A percentile compares a stretch with the other conserved stretches of the same genome.
Conservation (phyloP, 2,329 filamentous ascomycete species). For the Penicillium nordicum region DNA sequence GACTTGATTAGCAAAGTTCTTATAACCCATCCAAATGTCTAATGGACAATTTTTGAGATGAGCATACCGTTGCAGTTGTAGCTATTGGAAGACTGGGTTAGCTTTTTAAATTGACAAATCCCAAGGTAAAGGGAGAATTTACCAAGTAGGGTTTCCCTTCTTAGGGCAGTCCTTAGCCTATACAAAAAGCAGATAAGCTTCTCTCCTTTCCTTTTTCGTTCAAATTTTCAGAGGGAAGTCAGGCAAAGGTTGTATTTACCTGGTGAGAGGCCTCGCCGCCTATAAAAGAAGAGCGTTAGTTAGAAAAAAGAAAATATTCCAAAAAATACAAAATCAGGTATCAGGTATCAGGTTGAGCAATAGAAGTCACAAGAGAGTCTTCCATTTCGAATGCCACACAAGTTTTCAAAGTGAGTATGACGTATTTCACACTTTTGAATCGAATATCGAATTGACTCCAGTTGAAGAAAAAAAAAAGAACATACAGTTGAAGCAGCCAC, state of each 20-base stretch:
- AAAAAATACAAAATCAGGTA: background rate
- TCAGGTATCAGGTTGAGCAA: background rate
- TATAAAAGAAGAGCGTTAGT: slow-evolving; percentile 38
- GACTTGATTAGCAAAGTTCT: slow-evolving; percentile 26
- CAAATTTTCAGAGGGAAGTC: background rate
- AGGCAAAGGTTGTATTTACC: slow-evolving; percentile 51
- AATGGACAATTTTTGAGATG: slow-evolving; percentile 4
- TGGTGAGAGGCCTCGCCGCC: slow-evolving; percentile 72
- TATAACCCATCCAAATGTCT: slow-evolving; percentile 11
- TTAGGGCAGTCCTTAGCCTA: slow-evolving; percentile 83
- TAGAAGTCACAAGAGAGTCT: background rate
- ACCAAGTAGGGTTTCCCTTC: slow-evolving; percentile 80
- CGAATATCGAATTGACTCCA: background rate
- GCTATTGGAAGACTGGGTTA: slow-evolving; percentile 44
- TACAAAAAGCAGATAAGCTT: slow-evolving; percentile 38
- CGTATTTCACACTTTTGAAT: background rate
- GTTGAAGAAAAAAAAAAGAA: slow-evolving; percentile 18
- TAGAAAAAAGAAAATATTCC: background rate
- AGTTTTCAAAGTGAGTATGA: slow-evolving; percentile 1
- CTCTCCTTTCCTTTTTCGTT: background rate
- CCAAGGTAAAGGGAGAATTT: slow-evolving; percentile 37
- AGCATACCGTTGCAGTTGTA: slow-evolving; percentile 75
- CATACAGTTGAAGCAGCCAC: slow-evolving; percentile 60
- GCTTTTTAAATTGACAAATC: background rate
- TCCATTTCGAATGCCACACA: background rate